A percentile compares a stretch with the other conserved stretches of the same genome.
phyloP scores from a whole-genome alignment of 257 asterid genomes.

The Primulina eburnea region DNA sequence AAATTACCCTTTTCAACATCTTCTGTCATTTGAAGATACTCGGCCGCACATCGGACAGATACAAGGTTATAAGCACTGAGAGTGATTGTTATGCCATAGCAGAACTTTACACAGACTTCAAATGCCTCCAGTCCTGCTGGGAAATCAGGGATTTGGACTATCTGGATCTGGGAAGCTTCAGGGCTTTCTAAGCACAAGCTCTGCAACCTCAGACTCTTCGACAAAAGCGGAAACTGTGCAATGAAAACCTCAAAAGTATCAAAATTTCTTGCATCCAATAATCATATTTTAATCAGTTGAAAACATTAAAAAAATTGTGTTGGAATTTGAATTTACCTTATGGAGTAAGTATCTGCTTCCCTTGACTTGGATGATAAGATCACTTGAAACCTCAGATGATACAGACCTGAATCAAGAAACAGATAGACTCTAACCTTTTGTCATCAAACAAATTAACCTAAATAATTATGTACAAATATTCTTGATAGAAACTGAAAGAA shows the following conservation, averaged over 20 bases:
- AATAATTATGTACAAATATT: conserved; percentile 6
- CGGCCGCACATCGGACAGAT: conserved; percentile 70
- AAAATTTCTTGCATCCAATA: conserved; percentile 1
- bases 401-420: conserved; percentile 59
- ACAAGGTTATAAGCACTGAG: conserved; percentile 82
- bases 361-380: conserved; percentile 69
- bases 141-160: conserved; percentile 65
- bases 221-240: conserved; percentile 82
- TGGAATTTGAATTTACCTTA: conserved; percentile 44
- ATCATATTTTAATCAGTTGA: neutral
- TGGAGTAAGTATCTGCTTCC: conserved; percentile 77
- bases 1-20: conserved; percentile 83
- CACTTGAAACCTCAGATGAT: conserved; percentile 78
- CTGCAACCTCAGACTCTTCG: conserved; percentile 69
- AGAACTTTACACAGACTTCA: conserved; percentile 84
- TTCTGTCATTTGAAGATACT: conserved; percentile 82
- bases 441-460: conserved; percentile 3
- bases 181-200: conserved; percentile 53
- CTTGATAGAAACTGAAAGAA: conserved; percentile 2
- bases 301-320: neutral
- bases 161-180: conserved; percentile 52
- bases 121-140: conserved; percentile 87
- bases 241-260: conserved; percentile 4
- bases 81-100: conserved; percentile 82
- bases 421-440: neutral